Base-by-base conservation (phyloP, 2,329 filamentous ascomycete species). In the Camptophora hylomeconis region DNA sequence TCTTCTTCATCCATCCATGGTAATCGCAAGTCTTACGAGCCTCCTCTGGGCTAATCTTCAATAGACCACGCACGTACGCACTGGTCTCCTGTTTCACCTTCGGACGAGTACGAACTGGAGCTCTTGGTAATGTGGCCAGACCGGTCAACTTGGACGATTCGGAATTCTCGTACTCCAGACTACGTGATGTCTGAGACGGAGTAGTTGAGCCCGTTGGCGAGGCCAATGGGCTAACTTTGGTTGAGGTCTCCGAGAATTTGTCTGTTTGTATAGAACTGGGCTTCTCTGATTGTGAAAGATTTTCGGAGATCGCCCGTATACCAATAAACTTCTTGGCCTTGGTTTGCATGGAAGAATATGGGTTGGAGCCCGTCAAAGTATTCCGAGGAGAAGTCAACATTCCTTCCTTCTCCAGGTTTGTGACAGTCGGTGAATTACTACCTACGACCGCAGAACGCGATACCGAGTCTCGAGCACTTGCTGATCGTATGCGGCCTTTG, bases 1-100 rank as follows among this genome's bases (percentile, higher is more conserved):
- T 86, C 67, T 98, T 98, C 65, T 89, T 95, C 89, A 98, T 98
- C 89, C 89, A 98, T 1, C 89, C 89, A 46, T 78, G 87, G 52
- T 93, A 95, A 49, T 98, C 87, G 31, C 83, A 87, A 37, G 73
- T 75, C 37, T 74, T 61, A 55, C 93, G 89, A 36, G 87, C 84
- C 49, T 93, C 82, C 31, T 74, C 65, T 0, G 89, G 89, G 0
- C 71, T 60, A 36, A 87, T 79, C 54, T 86, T 84, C 44, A 80
- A 69, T 21, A 95, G 60, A 0, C 89, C 89, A 17, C 81, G 77
- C 11, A 76, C 81, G 54, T 95, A 98, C 1, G 89, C 89, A 47
- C 86, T 94, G 0, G 89, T 98, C 33, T 83, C 77, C 51, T 95
- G 92, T 61, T 98, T 98, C 28, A 75, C 72, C 56, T 87, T 86